These are phyloP conservation scores for Cylindrotheca closterium DNA, from an alignment of 108 stramenopile genomes.

Conservation along the genomic window DNA sequence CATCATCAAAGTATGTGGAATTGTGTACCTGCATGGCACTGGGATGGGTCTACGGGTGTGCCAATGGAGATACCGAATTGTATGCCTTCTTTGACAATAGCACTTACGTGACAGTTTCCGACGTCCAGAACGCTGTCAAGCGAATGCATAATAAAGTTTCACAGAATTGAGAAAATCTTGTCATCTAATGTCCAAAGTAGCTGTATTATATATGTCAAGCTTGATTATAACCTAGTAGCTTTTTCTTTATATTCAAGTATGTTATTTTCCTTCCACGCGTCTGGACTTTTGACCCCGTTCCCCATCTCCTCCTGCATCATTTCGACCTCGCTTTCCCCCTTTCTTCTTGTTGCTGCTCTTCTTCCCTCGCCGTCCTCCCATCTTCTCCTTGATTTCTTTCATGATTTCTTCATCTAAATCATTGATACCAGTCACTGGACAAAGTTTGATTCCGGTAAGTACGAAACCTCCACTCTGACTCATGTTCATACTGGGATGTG, in stretches of 20 bases:
- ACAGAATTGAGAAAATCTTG: too few relatives aligned
- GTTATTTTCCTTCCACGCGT: neutral
- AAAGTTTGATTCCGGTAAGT: conserved; percentile 81
- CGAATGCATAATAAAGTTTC: conserved; percentile 35
- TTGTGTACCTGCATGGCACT: conserved; percentile 63
- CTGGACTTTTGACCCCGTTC: neutral
- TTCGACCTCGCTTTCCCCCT: conserved; percentile 16
- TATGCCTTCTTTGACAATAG: conserved; percentile 65
- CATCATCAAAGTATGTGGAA: conserved; percentile 27
- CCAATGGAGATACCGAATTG: conserved; percentile 48
- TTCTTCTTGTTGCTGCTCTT: conserved; percentile 11
- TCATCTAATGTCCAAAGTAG: neutral
- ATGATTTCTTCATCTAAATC: conserved; percentile 65
- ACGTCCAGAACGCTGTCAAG: conserved; percentile 59
- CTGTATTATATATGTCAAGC: neutral
- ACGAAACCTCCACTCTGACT: conserved; percentile 87
- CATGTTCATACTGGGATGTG: conserved; percentile 93
- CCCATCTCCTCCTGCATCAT: neutral
- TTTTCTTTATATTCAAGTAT: neutral
- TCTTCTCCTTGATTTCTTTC: conserved; percentile 47
- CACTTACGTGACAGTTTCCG: conserved; percentile 62
- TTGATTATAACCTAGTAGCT: neutral
- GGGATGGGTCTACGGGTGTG: conserved; percentile 67
- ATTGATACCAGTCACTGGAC: conserved; percentile 72
- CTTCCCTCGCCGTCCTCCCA: conserved; percentile 64